A percentile compares a stretch with the other conserved stretches of the same genome.
These are phyloP conservation scores for Tricladium varicosporioides DNA, from an alignment of 2,329 filamentous ascomycete species.

Conservation along the genomic window DNA sequence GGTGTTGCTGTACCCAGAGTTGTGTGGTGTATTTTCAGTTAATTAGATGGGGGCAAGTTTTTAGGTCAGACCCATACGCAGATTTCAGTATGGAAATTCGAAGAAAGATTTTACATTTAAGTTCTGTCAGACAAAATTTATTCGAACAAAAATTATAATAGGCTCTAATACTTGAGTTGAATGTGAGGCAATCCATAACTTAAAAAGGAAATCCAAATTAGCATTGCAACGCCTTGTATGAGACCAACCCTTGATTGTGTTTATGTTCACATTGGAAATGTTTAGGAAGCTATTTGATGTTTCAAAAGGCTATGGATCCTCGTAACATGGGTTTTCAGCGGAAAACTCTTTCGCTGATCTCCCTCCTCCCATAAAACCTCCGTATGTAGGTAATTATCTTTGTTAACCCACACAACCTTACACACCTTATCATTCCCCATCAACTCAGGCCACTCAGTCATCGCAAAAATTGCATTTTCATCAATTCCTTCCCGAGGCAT, in stretches of 20 bases:
- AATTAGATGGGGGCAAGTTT: too few species aligned
- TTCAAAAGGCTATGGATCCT: background rate
- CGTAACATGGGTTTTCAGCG: background rate
- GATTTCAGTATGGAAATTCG: background rate
- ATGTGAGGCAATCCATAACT: too few species aligned
- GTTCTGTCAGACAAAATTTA: too few species aligned
- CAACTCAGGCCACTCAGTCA: background rate
- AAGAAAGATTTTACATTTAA: background rate
- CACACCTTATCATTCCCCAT: background rate
- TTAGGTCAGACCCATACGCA: too few species aligned
- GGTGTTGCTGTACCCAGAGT: too few species aligned
- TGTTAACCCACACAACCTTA: background rate
- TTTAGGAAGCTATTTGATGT: background rate
- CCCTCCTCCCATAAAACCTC: background rate
- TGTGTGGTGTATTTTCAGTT: too few species aligned
- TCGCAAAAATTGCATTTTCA: background rate
- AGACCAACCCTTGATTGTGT: too few species aligned
- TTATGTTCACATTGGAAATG: too few species aligned
- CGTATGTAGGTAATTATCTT: background rate
- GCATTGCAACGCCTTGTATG: too few species aligned
- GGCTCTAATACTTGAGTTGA: too few species aligned
- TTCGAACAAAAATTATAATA: too few species aligned
- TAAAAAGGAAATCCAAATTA: too few species aligned
- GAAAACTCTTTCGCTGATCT: background rate
- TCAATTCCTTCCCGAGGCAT: background rate